Evolutionary conservation across 202 grass and related monocot species (phyloP), one percentile per base, ranked within the genome.

Genomic region (Carex arenaria): DNA sequence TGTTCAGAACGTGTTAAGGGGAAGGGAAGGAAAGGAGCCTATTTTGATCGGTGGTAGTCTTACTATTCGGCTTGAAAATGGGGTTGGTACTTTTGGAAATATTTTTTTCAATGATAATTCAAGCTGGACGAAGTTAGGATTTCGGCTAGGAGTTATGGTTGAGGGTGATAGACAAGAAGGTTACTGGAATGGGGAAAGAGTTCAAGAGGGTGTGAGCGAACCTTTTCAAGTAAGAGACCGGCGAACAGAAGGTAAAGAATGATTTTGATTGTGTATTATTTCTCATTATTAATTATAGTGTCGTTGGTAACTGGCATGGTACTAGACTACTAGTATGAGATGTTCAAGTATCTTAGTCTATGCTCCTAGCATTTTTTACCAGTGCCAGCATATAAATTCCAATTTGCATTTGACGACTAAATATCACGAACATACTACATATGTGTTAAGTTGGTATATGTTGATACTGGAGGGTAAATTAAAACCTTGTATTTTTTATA

Each of bases 91-190:
- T 42, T 87, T 92, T 84, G 86, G 66, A 22, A 69, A 76, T 82
- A 83, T 90, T 26, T 67, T 59, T 59, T 97, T 97, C 68, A 92
- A 84, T 17, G 94, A 97, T 67, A 97, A 97, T 66, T 97, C 91
- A 3, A 87, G 86, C 85, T 89, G 93, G 76, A 92, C 86, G 1
- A 88, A 84, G 72, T 88, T 84, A 45, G 90, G 67, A 70, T 97
- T 97, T 83, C 90, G 88, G 60, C 68, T 97, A 43, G 91, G 89
- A 3, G 40, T 90, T 31, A 87, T 84, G 85, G 64, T 93, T 5
- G 3, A 18, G 64, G 4, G 3, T 69, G 81, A 76, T 5, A 4
- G 65, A 60, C 14, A 22, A 40, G 78, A 79, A 6, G 57, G 57
- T 61, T 61, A 7, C 22, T 61, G 17, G 0, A 42, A 82, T 81